These are phyloP conservation scores for Endothia cerciana DNA, from an alignment of 2,329 filamentous ascomycete species.

Conservation along the genomic window DNA sequence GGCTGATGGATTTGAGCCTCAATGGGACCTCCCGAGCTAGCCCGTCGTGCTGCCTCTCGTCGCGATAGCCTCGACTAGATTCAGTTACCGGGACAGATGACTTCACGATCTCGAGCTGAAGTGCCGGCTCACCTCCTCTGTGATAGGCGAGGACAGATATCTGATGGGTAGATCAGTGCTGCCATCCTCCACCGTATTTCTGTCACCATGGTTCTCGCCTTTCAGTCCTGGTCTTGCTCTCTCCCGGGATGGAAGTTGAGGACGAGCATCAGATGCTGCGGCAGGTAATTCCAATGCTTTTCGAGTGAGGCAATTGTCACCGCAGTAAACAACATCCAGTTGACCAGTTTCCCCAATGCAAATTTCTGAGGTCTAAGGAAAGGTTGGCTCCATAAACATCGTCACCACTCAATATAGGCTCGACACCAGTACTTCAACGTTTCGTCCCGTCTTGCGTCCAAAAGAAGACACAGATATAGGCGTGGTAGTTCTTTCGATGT, in stretches of 20 bases:
- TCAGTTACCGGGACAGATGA: not conserved
- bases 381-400: too few species aligned
- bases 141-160: not conserved
- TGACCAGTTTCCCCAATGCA: too few species aligned
- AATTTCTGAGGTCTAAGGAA: too few species aligned
- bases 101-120: not conserved
- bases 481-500: not conserved
- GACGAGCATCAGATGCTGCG: not conserved
- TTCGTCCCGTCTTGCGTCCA: not conserved
- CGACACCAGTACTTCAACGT: not conserved
- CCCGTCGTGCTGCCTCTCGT: not conserved
- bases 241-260: not conserved
- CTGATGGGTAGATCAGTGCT: not conserved
- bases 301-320: too few species aligned
- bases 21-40: not conserved
- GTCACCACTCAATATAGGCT: too few species aligned
- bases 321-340: too few species aligned
- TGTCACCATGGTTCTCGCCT: not conserved
- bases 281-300: too few species aligned
- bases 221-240: not conserved
- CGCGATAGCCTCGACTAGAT: not conserved
- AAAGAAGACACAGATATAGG: not conserved
- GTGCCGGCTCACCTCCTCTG: not conserved
- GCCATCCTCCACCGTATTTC: not conserved
- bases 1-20: not conserved